Conservation (phyloP, 2,329 filamentous ascomycete species). For the Fusarium pseudoanthophilum region DNA sequence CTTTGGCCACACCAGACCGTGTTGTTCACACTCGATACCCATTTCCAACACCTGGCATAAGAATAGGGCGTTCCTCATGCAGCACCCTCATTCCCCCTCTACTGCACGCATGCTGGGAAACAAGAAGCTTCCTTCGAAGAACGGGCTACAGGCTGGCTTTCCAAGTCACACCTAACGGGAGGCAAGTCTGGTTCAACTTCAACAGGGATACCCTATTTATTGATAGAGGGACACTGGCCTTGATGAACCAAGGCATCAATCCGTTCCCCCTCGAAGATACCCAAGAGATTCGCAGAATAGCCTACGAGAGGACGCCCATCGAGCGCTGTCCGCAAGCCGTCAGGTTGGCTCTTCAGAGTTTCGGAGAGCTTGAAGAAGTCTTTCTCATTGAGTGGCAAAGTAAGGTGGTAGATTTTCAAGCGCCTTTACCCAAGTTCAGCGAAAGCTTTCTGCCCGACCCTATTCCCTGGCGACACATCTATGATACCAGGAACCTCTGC, state of each 20-base stretch:
- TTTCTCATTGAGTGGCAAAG: background rate
- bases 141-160: background rate
- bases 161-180: background rate
- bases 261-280: background rate
- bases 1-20: background rate
- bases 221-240: background rate
- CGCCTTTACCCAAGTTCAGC: background rate
- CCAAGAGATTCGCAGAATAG: background rate
- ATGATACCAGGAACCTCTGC: background rate
- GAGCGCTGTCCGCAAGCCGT: rapidly evolving
- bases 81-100: background rate
- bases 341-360: background rate
- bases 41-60: no score
- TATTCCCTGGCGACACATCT: background rate
- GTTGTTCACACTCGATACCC: background rate
- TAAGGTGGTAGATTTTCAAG: background rate
- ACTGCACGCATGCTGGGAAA: background rate
- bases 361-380: background rate
- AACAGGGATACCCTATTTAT: background rate
- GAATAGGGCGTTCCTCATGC: background rate
- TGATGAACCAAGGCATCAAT: background rate
- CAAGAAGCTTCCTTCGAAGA: no score
- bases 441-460: background rate
- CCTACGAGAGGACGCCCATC: background rate
- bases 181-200: background rate